Conservation (phyloP, 352 stramenopile genomes). For the Pythium plurisporium region DNA sequence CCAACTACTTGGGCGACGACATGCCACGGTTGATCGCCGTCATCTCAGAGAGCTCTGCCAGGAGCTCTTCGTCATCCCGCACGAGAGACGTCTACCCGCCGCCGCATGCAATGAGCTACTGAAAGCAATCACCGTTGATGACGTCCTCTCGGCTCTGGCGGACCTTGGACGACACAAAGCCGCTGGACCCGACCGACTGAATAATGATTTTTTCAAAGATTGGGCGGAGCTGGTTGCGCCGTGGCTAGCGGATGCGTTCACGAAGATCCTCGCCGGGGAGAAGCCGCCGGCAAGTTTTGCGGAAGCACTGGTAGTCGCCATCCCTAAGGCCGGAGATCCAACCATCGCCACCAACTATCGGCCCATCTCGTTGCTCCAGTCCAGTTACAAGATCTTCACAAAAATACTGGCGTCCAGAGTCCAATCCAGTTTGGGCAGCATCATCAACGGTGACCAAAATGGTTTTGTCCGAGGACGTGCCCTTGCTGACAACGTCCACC, state of each 20-base stretch:
- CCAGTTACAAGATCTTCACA: constrained; percentile 25
- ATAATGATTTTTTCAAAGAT: constrained; percentile 13
- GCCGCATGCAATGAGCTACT: neutral
- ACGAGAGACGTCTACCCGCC: neutral
- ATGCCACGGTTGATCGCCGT: neutral
- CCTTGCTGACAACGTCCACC: neutral
- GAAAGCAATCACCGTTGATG: neutral
- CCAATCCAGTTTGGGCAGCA: neutral
- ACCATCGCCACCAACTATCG: constrained; percentile 19
- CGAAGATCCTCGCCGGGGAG: neutral
- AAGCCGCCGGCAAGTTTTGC: neutral
- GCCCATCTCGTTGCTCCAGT: constrained; percentile 18
- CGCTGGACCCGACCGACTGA: neutral
- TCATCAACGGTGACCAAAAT: constrained; percentile 22
- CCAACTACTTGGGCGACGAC: neutral
- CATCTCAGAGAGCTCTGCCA: neutral
- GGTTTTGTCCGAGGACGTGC: constrained; percentile 19
- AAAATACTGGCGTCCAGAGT: constrained; percentile 7
- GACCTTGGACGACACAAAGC: neutral
- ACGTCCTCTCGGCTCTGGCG: neutral
- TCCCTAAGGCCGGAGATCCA: constrained; percentile 20
- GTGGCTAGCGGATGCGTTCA: neutral
- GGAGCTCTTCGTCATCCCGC: neutral
- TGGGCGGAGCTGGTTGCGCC: neutral
- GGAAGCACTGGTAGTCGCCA: constrained; percentile 7